Conservation (phyloP, 495 filamentous ascomycete genomes). For the Clavariopsis aquatica region DNA sequence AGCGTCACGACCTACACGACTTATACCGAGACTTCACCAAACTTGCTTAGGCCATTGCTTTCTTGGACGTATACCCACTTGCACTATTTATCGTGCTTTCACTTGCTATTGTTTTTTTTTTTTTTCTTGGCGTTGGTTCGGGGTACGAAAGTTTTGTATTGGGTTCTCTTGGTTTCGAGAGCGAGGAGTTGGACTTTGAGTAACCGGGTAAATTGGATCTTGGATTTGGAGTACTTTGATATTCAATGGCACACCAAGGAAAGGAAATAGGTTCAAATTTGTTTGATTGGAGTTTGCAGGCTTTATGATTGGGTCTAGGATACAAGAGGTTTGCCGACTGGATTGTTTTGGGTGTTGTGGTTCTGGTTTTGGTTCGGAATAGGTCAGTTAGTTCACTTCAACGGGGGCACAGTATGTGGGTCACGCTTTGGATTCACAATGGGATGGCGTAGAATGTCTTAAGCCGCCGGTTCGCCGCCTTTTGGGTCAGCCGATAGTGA, state of each 20-base stretch:
- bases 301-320: neutral
- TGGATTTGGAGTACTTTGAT: neutral
- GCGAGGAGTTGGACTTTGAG: neutral
- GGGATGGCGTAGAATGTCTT: neutral
- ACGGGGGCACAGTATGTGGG: neutral
- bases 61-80: neutral
- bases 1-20: neutral
- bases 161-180: neutral
- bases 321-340: neutral
- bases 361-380: neutral
- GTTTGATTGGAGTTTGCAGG: no score
- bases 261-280: neutral
- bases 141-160: neutral
- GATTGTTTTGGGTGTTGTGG: neutral
- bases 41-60: neutral
- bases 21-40: neutral
- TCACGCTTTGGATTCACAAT: neutral
- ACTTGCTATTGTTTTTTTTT: neutral
- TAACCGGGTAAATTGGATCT: neutral
- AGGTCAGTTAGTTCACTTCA: neutral
- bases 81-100: neutral
- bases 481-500: neutral
- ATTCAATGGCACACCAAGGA: neutral
- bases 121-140: conserved; percentile 15
- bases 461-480: neutral